A percentile compares a stretch with the other conserved stretches of the same genome.
phyloP scores from a whole-genome alignment of 257 asterid species.

The Solanum pimpinellifolium region DNA sequence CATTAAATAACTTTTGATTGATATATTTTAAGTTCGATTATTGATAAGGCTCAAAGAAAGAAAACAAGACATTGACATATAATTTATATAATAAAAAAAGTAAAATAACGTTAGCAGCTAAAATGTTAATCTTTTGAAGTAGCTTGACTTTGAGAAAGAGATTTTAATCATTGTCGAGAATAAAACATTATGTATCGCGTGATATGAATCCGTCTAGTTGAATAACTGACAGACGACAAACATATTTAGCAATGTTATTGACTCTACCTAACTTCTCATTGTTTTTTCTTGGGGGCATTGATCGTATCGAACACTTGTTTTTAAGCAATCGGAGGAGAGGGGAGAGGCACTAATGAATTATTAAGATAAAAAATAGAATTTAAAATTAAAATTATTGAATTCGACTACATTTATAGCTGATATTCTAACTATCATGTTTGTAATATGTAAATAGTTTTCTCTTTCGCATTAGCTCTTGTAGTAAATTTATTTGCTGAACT shows the following conservation, averaged over 20 bases:
- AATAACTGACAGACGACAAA: too few species aligned
- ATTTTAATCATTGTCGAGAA: background rate
- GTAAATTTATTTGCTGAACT: background rate
- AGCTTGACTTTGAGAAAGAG: background rate
- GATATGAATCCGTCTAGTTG: fast-evolving
- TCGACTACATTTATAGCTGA: fast-evolving
- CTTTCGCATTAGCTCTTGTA: background rate
- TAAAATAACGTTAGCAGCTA: background rate
- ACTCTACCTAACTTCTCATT: background rate
- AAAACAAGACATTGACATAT: background rate
- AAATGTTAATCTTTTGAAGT: background rate
- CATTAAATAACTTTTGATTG: background rate
- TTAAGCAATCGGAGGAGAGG: background rate
- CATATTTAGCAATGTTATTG: background rate
- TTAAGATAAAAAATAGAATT: background rate
- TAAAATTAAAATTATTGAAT: background rate
- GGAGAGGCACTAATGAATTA: background rate
- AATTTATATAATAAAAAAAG: too few species aligned
- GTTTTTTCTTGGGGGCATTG: background rate
- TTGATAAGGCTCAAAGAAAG: background rate
- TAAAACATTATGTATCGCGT: too few species aligned
- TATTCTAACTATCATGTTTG: background rate
- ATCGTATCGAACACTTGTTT: too few species aligned
- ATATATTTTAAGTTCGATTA: background rate
- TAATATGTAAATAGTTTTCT: background rate